phyloP scores from a whole-genome alignment of 139 green algal genomes.

The Chlorella sp. region DNA sequence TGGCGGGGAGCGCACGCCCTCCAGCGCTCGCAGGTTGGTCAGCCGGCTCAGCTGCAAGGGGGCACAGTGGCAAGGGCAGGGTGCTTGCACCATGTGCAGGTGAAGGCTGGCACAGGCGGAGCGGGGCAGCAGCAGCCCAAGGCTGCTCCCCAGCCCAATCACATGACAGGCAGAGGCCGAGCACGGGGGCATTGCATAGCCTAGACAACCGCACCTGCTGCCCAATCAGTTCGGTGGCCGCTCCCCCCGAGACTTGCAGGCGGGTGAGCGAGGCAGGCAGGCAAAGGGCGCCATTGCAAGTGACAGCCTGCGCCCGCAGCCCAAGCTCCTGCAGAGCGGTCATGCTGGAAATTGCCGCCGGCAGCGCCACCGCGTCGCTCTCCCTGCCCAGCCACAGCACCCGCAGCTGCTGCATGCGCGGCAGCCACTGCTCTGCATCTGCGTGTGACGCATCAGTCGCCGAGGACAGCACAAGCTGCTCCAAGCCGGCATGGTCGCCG shows the following conservation, averaged over 20 bases:
- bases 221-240: not conserved
- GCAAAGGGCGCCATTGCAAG: not conserved
- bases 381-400: slow-evolving; percentile 3
- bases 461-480: not conserved
- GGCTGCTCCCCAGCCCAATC: too few relatives aligned
- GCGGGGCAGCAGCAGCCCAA: not conserved
- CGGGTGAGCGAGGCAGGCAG: not conserved
- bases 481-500: not conserved
- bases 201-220: not conserved
- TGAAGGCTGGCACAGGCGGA: not conserved
- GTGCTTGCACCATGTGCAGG: not conserved
- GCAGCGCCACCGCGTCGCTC: not conserved
- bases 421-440: not conserved
- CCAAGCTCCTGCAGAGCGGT: not conserved
- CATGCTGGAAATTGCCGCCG: not conserved
- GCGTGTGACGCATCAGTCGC: not conserved
- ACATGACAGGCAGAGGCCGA: too few relatives aligned
- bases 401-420: not conserved
- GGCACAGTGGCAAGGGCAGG: not conserved
- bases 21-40: not conserved
- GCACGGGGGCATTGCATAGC: too few relatives aligned
- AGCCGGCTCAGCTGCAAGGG: not conserved
- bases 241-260: not conserved
- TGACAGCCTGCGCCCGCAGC: not conserved
- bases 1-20: not conserved